Base-by-base conservation (phyloP, 1,139 yeast genomes). In the Lodderomyces metapsilosis region DNA sequence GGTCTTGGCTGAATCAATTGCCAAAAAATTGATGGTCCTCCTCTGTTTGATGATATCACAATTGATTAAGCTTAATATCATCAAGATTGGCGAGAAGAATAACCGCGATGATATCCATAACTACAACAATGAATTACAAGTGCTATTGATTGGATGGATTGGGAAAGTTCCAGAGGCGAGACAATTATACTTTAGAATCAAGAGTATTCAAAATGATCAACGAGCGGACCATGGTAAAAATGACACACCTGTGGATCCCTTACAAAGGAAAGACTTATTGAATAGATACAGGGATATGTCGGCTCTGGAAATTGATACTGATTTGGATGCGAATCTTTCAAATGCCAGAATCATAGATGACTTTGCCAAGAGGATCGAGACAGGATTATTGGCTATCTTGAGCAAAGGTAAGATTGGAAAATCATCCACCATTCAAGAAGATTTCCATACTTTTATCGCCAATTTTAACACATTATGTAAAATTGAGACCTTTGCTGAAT, bases 11-110 rank as follows among this genome's bases (percentile, higher is more conserved):
- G 68, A 62, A 32, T 62, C 74, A 21, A 70, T 71, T 46, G 76
- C 78, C 4, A 66, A 66, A 48, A 82, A 78, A 47, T 60, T 71
- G 43, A 70, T 84, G 56, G 68, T 68, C 42, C 56, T 82, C 34
- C 70, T 82, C 20, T 83, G 89, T 58, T 57, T 82, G 36, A 78
- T 84, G 84, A 66, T 83, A 11, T 70, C 69, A 34, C 76, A 74
- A 34, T 63, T 80, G 41, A 64, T 78, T 12, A 61, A 61, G 12
- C 61, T 70, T 40, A 70, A 69, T 0, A 58, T 77, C 16, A 71
- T 83, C 35, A 66, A 67, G 33, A 57, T 78, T 31, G 61, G 62
- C 10, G 62, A 64, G 1, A 43, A 46, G 2, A 46, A 47, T 4
- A 50, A 45, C 3, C 51, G 49, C 3, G 64, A 61, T 27, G 61